Base-by-base conservation (phyloP, 495 filamentous ascomycete species). In the Penicillium longicatenatum region DNA sequence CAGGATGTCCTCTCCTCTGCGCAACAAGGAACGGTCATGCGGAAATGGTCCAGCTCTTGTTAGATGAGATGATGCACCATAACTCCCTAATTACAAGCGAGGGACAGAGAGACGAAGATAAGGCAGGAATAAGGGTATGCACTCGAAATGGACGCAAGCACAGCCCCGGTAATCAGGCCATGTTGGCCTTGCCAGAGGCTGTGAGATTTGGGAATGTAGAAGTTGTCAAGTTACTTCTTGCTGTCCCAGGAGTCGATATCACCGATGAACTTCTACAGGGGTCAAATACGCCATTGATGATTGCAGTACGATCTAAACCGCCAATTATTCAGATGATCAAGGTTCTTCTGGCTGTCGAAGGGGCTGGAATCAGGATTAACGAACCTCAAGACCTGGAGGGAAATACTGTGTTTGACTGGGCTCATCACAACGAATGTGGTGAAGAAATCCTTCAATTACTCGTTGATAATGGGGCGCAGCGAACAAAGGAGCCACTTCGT, bases 61-160 rank as follows among this genome's bases (percentile, higher is more conserved):
- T 50, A 29, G 47, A 50, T 50, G 47, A 50, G 47, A 50, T 50
- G 47, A 50, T 50, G n/a, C 47, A 50, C 9, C 47, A 50, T 17
- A 4, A 33, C 9, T 50, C 47, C 47, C 47, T 0, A 50, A 29
- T 50, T 31, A 50, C 24, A 33, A 24, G 4, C 26, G 22, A 24
- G 26, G 47, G 33, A 37, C 9, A 50, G 5, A 31, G 10, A 33
- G 26, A 4, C 1, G 47, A 48, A 9, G 45, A 24, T 19, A 48
- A 29, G 45, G 19, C 26, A 9, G 45, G 4, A 6, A 48, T 9
- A 48, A 17, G 37, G 12, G 8, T 1, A 21, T 43, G n/a, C 20
- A 6, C 20, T 16, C 37, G 12, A 20, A 43, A 43, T 4, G 12
- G 4, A 50, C 9, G 16, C 1, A 50, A 29, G 8, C 47, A 50